Conservation (phyloP, 2,329 filamentous ascomycete species). For the Calonectria honghensis region DNA sequence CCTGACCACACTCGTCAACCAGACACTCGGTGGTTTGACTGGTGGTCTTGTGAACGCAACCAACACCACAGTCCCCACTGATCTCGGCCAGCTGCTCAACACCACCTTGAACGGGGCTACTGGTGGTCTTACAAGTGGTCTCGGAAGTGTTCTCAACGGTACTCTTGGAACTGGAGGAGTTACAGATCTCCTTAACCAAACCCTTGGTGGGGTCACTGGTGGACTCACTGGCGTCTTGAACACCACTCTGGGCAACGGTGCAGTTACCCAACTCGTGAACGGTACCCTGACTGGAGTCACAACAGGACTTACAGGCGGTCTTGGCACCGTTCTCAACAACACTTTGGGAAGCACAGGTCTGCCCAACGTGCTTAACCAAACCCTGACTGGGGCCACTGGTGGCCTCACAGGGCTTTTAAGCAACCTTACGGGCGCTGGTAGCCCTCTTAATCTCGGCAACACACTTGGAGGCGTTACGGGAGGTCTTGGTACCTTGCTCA, state of each 20-base stretch:
- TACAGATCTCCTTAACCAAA: conserved; percentile 1
- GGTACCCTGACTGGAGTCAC: conserved; percentile 3
- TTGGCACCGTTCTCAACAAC: not conserved
- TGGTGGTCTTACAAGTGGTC: conserved; percentile 1
- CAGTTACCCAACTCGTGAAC: not conserved
- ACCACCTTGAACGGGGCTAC: not conserved
- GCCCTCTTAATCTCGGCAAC: not conserved
- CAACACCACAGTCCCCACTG: not conserved
- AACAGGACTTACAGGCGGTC: not conserved
- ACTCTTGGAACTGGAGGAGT: not conserved
- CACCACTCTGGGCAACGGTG: conserved; percentile 1
- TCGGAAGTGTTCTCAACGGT: not conserved
- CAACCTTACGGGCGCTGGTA: conserved; percentile 7
- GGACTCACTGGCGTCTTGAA: not conserved
- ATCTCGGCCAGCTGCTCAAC: not conserved
- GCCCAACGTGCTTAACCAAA: not conserved
- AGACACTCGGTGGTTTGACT: not conserved
- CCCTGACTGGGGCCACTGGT: not conserved
- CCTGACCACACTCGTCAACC: not conserved
- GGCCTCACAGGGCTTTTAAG: not conserved
- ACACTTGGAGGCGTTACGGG: not conserved
- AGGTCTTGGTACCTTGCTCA: not conserved
- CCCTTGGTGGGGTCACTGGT: not conserved
- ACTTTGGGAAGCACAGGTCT: not conserved
- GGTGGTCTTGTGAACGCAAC: conserved; percentile 6